These are phyloP conservation scores for Periconia sp. DNA, from an alignment of 2,329 filamentous ascomycete species.

Conservation along the genomic window DNA sequence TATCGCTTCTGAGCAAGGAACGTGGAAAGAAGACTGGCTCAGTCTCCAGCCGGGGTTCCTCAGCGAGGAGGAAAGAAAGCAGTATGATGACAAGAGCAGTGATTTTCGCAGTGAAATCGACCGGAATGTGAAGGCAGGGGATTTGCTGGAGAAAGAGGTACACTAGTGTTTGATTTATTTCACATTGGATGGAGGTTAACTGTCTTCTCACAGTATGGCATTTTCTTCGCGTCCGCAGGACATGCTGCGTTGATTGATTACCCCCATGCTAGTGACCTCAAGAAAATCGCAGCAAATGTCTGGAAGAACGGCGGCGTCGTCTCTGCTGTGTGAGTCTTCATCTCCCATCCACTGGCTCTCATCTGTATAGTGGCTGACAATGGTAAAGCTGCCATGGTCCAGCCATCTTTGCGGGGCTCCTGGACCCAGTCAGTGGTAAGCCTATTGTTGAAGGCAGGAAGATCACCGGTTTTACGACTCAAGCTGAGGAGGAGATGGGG, in stretches of 20 bases:
- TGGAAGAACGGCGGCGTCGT: slow-evolving; percentile 37
- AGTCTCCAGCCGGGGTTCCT: slow-evolving; percentile 47
- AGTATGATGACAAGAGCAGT: slow-evolving; percentile 45
- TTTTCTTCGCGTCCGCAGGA: slow-evolving; percentile 48
- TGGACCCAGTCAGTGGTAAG: not conserved
- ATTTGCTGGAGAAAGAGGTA: no score
- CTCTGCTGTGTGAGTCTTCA: slow-evolving; percentile 6
- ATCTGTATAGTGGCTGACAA: no score
- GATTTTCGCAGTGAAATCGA: slow-evolving; percentile 52
- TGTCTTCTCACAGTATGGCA: slow-evolving; percentile 19
- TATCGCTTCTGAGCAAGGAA: slow-evolving; percentile 49
- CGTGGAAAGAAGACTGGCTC: slow-evolving; percentile 48
- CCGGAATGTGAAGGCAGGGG: no score
- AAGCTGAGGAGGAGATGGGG: not conserved
- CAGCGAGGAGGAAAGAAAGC: slow-evolving; percentile 41
- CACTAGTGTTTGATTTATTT: no score
- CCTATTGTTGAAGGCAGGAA: not conserved
- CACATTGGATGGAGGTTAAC: no score
- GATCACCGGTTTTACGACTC: not conserved
- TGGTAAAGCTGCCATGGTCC: not conserved
- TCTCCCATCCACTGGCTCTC: no score
- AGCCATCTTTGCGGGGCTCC: not conserved
- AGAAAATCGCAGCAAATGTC: slow-evolving; percentile 44
- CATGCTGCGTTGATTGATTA: slow-evolving; percentile 52
- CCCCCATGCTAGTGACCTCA: slow-evolving; percentile 44